Evolutionary conservation across 495 filamentous ascomycete genomes (phyloP).

Genomic region (Chlorociboria aeruginascens): DNA sequence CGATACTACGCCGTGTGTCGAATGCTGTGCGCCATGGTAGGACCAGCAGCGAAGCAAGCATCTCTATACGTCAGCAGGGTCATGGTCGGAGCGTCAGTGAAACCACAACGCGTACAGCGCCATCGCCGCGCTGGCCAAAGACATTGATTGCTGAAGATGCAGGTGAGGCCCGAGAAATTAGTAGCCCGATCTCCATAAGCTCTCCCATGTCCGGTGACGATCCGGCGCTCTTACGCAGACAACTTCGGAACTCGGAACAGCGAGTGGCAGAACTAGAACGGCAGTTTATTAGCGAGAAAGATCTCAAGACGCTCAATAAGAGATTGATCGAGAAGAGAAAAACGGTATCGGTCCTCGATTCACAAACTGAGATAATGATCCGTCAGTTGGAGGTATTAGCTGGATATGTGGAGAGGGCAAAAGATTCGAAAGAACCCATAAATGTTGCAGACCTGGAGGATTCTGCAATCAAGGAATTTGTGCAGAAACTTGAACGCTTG

Average conservation of each 20-base stretch:
- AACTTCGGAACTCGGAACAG: constrained; percentile 71
- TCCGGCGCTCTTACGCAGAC: constrained; percentile 55
- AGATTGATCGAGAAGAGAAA: constrained; percentile 88
- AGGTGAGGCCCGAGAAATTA: constrained; percentile 46
- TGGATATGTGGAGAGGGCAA: constrained; percentile 46
- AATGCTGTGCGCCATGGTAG: constrained; percentile 90
- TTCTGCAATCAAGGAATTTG: constrained; percentile 76
- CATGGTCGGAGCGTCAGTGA: constrained; percentile 45
- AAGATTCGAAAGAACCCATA: constrained; percentile 62
- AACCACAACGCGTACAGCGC: constrained; percentile 37
- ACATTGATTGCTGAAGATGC: constrained; percentile 61
- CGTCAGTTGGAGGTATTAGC: constrained; percentile 79
- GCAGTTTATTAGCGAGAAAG: constrained; percentile 55
- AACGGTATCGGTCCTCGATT: constrained; percentile 90
- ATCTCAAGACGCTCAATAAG: constrained; percentile 73
- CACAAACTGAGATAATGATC: constrained; percentile 88
- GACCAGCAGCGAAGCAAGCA: constrained; percentile 59
- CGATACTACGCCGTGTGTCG: constrained; percentile 77
- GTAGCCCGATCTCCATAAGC: constrained; percentile 53
- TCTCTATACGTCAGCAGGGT: constrained; percentile 17
- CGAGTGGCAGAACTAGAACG: constrained; percentile 72
- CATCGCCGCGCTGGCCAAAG: constrained; percentile 54
- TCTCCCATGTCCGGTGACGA: constrained; percentile 61
- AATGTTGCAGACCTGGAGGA: constrained; percentile 70
- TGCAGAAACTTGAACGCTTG: constrained; percentile 71